Percentiles rank a stretch among this genome's conserved stretches.
Evolutionary conservation across 163 green algal species (phyloP).

Genomic region (Smithsoniella earleae): DNA sequence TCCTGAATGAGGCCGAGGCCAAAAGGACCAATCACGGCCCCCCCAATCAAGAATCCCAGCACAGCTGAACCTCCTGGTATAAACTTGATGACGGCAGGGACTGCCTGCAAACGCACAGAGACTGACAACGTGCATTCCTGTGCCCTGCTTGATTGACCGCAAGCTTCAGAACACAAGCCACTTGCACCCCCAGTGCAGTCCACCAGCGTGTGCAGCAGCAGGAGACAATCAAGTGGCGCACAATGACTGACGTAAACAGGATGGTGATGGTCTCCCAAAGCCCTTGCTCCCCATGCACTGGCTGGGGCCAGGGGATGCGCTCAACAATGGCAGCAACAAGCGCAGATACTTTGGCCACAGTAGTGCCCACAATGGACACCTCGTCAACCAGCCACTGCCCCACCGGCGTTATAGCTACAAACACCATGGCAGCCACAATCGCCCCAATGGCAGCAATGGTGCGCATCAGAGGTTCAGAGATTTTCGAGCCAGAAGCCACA

Average conservation of each 20-base stretch:
- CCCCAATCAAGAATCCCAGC: conserved; percentile 89
- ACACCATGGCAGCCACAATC: background rate
- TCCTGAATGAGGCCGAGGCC: conserved; percentile 82
- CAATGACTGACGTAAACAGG: conserved; percentile 74
- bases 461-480: background rate
- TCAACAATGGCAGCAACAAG: conserved; percentile 35
- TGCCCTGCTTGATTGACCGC: too few relatives aligned
- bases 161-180: too few relatives aligned
- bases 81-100: conserved; percentile 83
- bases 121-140: too few relatives aligned
- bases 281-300: conserved; percentile 60
- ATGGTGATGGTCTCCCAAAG: conserved; percentile 86
- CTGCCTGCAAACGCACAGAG: conserved; percentile 36
- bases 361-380: conserved; percentile 32
- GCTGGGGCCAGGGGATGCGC: conserved; percentile 41
- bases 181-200: too few relatives aligned
- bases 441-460: background rate
- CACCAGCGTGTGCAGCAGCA: too few relatives aligned
- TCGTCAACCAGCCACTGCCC: background rate
- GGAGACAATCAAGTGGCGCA: conserved; percentile 24
- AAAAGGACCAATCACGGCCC: conserved; percentile 87
- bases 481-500: background rate
- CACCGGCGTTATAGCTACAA: background rate
- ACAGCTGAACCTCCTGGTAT: conserved; percentile 80
- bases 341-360: conserved; percentile 32